These are phyloP conservation scores for Acanthochlamys bracteata DNA, from an alignment of 106 monocot species.

Conservation along the genomic window DNA sequence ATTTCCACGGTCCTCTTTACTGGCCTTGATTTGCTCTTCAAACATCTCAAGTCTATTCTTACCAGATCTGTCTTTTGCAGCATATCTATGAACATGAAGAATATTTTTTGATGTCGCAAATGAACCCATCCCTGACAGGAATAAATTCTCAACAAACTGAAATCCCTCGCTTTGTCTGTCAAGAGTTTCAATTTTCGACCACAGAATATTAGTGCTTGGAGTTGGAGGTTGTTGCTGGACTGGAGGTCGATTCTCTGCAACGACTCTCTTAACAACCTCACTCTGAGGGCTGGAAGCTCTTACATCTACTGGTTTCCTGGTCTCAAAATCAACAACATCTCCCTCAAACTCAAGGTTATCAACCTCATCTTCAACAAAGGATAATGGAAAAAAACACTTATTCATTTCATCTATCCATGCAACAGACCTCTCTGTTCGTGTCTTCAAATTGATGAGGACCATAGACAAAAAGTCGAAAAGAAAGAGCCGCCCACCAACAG, in stretches of 20 bases:
- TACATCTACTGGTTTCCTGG: not conserved
- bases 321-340: not conserved
- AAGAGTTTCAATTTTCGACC: slow-evolving; percentile 14
- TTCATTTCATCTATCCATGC: slow-evolving; percentile 48
- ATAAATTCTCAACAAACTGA: slow-evolving; percentile 19
- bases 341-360: not conserved
- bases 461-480: slow-evolving; percentile 57
- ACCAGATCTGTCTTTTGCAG: slow-evolving; percentile 13
- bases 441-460: slow-evolving; percentile 32
- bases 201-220: slow-evolving; percentile 8
- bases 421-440: slow-evolving; percentile 21
- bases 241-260: not conserved
- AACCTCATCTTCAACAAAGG: slow-evolving; percentile 21
- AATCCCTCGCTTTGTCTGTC: slow-evolving; percentile 21
- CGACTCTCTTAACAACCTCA: slow-evolving; percentile 21
- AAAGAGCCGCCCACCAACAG: slow-evolving; percentile 5
- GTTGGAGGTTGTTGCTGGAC: not conserved
- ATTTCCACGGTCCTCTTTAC: slow-evolving; percentile 6
- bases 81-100: slow-evolving; percentile 16
- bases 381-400: slow-evolving; percentile 43
- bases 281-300: slow-evolving; percentile 1
- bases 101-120: slow-evolving; percentile 27
- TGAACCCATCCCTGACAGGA: slow-evolving; percentile 40
- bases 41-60: slow-evolving; percentile 14
- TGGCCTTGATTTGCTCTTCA: slow-evolving; percentile 19